Base-by-base conservation (phyloP, 768 basidiomycete genomes). In the Melanogaster broomeanus region DNA sequence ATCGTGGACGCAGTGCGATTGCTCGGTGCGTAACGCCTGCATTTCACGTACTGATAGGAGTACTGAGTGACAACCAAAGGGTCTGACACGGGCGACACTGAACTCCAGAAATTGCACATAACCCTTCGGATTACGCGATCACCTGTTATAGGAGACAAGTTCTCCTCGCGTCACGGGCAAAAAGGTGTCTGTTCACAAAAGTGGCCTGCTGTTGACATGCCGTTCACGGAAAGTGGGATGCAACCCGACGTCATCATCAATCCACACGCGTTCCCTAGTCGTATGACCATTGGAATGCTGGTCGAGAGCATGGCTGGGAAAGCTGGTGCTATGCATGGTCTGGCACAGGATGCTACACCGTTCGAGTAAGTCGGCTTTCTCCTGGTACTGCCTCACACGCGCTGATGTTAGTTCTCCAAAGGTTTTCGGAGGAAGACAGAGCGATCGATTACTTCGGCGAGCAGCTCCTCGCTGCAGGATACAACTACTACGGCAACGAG, bases 201-300 rank as follows among this genome's bases (percentile, higher is more conserved):
- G 73, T 99, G 95, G 93, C 97, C 97, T 8, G 83, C 89, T 16
- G 73, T 97, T 60, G 97, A 99, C 67, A 98, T 99, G 97, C 97
- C 97, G 13, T 98, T 99, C 79, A 87, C 86, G 61, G 97, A 99
- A 75, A 96, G 92, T 51, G 97, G 97, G 15, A 94, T 99, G 81
- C 96, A 98, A 70, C 97, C 97, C 2, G 97, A 99, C 71, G 84
- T 99, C 44, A 98, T 99, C 69, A 98, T 99, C 77, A 99, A 99
- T 72, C 97, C 97, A 31, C 97, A 99, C 68, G 97, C 97, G 15
- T 99, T 99, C 78, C 97, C 97, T 2, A 90, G 87, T 78, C 91
- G 97, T 60, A 99, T 99, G 97, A 99, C 97, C 1, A 99, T 99
- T 61, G 97, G 97, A 52, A 99, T 99, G 97, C 86, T 99, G 67